Evolutionary conservation across 1,139 yeast genomes (phyloP).

Genomic region (Taiozyma onychis): DNA sequence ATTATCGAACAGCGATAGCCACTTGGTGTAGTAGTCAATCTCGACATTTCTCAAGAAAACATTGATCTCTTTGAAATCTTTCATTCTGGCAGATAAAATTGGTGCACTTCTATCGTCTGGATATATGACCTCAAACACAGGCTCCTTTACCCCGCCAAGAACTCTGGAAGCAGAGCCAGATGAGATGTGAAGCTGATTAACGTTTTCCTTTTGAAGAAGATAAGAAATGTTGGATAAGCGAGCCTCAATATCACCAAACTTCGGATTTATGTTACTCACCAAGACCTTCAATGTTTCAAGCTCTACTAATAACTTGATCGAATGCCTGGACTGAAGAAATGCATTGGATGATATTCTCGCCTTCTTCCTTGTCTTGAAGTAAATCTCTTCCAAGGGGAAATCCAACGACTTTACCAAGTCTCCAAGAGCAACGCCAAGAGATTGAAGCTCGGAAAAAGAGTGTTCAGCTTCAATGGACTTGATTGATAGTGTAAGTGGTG

Average conservation of each 20-base stretch:
- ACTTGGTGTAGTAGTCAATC: conserved; percentile 49
- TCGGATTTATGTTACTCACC: conserved; percentile 28
- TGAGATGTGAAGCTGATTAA: conserved; percentile 27
- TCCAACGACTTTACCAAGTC: conserved; percentile 3
- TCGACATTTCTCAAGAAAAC: conserved; percentile 39
- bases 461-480: conserved; percentile 14
- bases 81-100: conserved; percentile 26
- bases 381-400: conserved; percentile 9
- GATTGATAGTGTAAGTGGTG: conserved; percentile 12
- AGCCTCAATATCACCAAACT: conserved; percentile 43
- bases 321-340: conserved; percentile 23
- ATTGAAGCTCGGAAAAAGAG: conserved; percentile 7
- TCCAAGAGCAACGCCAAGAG: conserved; percentile 4
- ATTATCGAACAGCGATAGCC: conserved; percentile 35
- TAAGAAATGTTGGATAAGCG: conserved; percentile 26
- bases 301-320: conserved; percentile 18
- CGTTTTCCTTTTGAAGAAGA: conserved; percentile 31
- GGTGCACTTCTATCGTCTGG: conserved; percentile 31
- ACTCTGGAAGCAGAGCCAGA: conserved; percentile 21
- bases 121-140: conserved; percentile 29
- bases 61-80: conserved; percentile 27
- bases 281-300: conserved; percentile 22
- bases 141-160: conserved; percentile 21
- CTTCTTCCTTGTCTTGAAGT: conserved; percentile 20
- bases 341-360: conserved; percentile 20